Conservation (phyloP, 2,329 filamentous ascomycete genomes). For the Lasiodiplodia citricola region DNA sequence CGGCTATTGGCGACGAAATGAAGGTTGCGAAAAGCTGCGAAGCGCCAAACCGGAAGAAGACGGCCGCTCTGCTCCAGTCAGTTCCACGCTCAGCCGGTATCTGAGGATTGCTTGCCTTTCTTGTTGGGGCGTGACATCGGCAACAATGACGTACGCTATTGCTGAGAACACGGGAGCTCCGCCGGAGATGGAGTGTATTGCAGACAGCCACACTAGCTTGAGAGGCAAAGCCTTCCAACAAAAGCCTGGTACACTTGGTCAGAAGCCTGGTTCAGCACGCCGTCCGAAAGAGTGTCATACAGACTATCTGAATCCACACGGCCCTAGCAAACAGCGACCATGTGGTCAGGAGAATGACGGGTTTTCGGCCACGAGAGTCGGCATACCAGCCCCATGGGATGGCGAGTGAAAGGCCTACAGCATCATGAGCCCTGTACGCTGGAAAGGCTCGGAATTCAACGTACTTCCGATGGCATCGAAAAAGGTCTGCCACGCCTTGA, state of each 20-base stretch:
- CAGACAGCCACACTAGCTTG: conserved; percentile 38
- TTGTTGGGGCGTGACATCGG: conserved; percentile 38
- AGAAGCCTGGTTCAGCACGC: background rate
- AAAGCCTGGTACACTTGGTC: conserved; percentile 30
- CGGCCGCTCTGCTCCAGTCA: conserved; percentile 31
- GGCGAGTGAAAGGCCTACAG: conserved; percentile 35
- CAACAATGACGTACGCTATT: conserved; percentile 36
- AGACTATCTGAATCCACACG: conserved; percentile 39
- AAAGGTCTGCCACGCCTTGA: conserved; percentile 55
- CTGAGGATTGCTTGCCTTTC: conserved; percentile 20
- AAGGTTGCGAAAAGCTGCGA: conserved; percentile 36
- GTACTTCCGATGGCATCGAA: conserved; percentile 55
- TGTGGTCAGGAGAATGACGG: conserved; percentile 36
- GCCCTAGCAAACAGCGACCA: conserved; percentile 32
- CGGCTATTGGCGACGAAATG: conserved; percentile 39
- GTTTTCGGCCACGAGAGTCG: conserved; percentile 42
- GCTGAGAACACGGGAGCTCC: conserved; percentile 34
- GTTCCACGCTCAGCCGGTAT: background rate
- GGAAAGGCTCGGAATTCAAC: conserved; percentile 27
- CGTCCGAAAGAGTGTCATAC: conserved; percentile 9
- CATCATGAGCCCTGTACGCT: background rate
- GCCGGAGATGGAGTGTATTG: conserved; percentile 38
- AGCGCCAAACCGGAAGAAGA: conserved; percentile 39
- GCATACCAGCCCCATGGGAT: conserved; percentile 44
- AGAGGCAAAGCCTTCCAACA: conserved; percentile 42